Evolutionary conservation across 495 filamentous ascomycete species (phyloP), one percentile per base, ranked within the genome.

Genomic region (Chaetomium tenue): DNA sequence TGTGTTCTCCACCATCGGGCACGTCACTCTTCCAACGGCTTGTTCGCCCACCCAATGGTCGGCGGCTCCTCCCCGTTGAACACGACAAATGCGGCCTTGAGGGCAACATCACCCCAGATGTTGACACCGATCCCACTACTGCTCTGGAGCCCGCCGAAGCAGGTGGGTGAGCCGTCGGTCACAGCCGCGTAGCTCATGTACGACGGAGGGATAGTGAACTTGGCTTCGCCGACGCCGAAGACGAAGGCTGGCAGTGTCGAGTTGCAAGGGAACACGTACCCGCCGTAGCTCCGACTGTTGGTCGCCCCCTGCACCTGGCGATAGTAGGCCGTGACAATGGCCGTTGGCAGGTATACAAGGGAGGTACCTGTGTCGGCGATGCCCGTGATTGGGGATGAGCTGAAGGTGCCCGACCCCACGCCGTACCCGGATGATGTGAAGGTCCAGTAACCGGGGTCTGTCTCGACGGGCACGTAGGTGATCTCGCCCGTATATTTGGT

Each of bases 61-160:
- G 84, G 83, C n/a, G 76, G 75, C 25, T 76, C 70, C 12, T 75
- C 74, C 30, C 67, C 72, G 25, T 74, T 66, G 71, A 91, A 92
- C 33, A 94, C 86, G 20, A 89, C 89, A 69, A 88, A 92, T 68
- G 90, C 87, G 66, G 83, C 84, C 82, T 93, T 92, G 66, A 94
- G 83, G 71, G 91, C 91, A 54, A 92, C 83, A 63, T 92, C 90
- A 48, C 90, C 90, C 61, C 89, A 88, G 75, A 94, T 91, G 64
- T 83, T 85, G 71, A 91, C 84, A 26, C 81, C 84, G 26, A 91
- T 75, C 50, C 84, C 83, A 25, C 74, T 75, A 75, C 87, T 87
- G 63, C 76, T 78, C 79, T 91, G 88, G 63, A 91, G 79, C 30
- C 85, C 85, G 61, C 88, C 88, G 70, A 82, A 87, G 78, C 88